phyloP scores from a whole-genome alignment of 495 filamentous ascomycete species.

The Apiosordaria backusii region DNA sequence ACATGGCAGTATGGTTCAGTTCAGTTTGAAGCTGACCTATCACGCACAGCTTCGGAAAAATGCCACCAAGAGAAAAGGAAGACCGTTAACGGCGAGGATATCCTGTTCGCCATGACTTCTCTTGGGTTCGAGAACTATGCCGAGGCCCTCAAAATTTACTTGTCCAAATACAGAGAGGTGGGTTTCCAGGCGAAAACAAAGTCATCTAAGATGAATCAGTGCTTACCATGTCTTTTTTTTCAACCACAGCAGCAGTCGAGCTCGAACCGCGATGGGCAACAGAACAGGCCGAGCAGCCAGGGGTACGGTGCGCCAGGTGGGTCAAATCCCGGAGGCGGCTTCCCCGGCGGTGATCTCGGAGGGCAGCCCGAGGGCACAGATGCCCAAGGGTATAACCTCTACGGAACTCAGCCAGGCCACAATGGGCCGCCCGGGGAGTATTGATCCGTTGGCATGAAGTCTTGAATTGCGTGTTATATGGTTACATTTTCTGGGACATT shows the following conservation, averaged over 20 bases:
- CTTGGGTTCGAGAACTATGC: slow-evolving; percentile 98
- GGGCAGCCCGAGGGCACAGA: slow-evolving; percentile 56
- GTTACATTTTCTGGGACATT: not conserved
- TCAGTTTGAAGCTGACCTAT: slow-evolving; percentile 29
- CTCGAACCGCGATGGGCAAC: slow-evolving; percentile 66
- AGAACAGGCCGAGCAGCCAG: slow-evolving; percentile 66
- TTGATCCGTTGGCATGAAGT: slow-evolving; percentile 15
- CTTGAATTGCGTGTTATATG: not conserved
- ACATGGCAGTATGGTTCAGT: slow-evolving; percentile 21
- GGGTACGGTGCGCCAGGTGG: slow-evolving; percentile 58
- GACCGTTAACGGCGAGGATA: slow-evolving; percentile 98
- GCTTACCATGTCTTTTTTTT: slow-evolving; percentile 29
- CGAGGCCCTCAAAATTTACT: slow-evolving; percentile 95
- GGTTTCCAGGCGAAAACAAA: slow-evolving; percentile 37
- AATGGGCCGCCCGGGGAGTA: slow-evolving; percentile 60
- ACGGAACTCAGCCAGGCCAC: slow-evolving; percentile 63
- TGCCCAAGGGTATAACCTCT: slow-evolving; percentile 55
- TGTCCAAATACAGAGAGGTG: slow-evolving; percentile 97
- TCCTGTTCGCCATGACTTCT: slow-evolving; percentile 97
- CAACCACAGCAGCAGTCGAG: slow-evolving; percentile 63
- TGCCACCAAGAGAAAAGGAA: slow-evolving; percentile 99
- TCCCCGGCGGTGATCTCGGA: slow-evolving; percentile 54
- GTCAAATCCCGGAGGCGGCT: slow-evolving; percentile 49
- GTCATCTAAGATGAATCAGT: slow-evolving; percentile 1
- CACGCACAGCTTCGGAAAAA: slow-evolving; percentile 82